Conservation (phyloP, 768 basidiomycete species). For the Botryobasidium botryosum region DNA sequence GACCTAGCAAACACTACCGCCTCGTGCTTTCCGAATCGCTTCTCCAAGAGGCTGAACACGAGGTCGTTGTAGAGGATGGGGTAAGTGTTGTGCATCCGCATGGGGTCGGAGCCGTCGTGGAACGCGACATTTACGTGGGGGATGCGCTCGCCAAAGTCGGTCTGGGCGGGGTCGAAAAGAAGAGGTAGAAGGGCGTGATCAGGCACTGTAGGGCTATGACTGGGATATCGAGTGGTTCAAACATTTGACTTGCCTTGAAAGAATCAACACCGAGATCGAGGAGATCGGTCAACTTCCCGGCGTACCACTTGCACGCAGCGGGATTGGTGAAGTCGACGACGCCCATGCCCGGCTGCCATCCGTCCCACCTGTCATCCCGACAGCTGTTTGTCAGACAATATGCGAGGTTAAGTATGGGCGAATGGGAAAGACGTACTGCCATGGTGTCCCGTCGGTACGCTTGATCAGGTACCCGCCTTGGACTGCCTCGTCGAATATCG, state of each 20-base stretch:
- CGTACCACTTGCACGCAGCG: slow-evolving; percentile 38
- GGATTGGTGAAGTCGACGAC: slow-evolving; percentile 49
- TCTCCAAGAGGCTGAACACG: slow-evolving; percentile 44
- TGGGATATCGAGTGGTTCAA: no score
- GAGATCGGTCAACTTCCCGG: slow-evolving; percentile 28
- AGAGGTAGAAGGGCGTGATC: no score
- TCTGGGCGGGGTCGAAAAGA: slow-evolving; percentile 18
- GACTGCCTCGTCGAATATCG: slow-evolving; percentile 50
- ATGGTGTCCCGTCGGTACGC: slow-evolving; percentile 37
- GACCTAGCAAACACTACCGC: slow-evolving; percentile 56
- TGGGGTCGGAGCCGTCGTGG: slow-evolving; percentile 51
- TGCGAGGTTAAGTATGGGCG: no score
- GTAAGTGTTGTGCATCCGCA: slow-evolving; percentile 57
- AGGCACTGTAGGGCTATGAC: no score
- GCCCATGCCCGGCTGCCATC: slow-evolving; percentile 40
- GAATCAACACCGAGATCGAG: slow-evolving; percentile 39
- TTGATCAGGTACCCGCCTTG: slow-evolving; percentile 57
- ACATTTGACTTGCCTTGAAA: slow-evolving; percentile 27
- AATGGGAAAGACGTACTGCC: slow-evolving; percentile 17
- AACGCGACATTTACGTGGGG: slow-evolving; percentile 46
- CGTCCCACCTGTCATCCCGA: slow-evolving; percentile 39
- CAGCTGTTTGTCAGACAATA: not conserved
- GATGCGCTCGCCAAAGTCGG: slow-evolving; percentile 64
- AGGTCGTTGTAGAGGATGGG: slow-evolving; percentile 51
- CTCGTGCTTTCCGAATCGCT: slow-evolving; percentile 42